Evolutionary conservation across 306 rosid genomes (phyloP), one percentile per base, ranked within the genome.

Genomic region (Hippophae gyantsensis): DNA sequence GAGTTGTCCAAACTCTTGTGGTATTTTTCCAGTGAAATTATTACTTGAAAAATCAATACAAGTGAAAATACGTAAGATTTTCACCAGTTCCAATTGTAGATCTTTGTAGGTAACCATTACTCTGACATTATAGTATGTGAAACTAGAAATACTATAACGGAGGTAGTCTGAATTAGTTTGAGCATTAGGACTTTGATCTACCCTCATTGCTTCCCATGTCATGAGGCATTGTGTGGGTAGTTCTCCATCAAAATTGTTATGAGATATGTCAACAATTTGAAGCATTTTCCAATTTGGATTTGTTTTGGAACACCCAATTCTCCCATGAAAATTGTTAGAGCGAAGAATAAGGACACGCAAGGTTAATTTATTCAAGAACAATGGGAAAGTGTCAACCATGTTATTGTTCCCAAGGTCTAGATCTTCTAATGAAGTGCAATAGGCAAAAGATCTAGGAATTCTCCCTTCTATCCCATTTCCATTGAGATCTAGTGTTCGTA

Each of bases 261-360:
- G 49, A 54, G 73, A 67, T 7, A 62, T 40, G 55, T 69, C 68
- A 23, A 56, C 3, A 27, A 62, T 69, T 48, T 69, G 74, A 62
- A 69, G 74, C 3, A 12, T 8, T 1, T 26, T 6, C 72, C 64
- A 61, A 0, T 50, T 49, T 52, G 8, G 32, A 48, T 56, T 41
- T 26, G 13, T 6, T 0, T 44, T 9, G 0, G 49, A 11, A 51
- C 69, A 61, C 11, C 52, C 64, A 61, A 72, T 43, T 8, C 49
- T 27, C 12, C 64, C 64, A 5, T 42, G n/a, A 7, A 71, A 58
- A 3, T 64, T 12, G 10, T 64, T 71, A 40, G 60, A 72, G 25
- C 42, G 45, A 27, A 72, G 23, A 52, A 52, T 12, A 45, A 64
- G 75, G 42, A 72, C 43, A 3, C 12, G 47, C 66, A 67, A 58